Evolutionary conservation across 208 protist species (phyloP).

Genomic region (Wallacemonas sp.): DNA sequence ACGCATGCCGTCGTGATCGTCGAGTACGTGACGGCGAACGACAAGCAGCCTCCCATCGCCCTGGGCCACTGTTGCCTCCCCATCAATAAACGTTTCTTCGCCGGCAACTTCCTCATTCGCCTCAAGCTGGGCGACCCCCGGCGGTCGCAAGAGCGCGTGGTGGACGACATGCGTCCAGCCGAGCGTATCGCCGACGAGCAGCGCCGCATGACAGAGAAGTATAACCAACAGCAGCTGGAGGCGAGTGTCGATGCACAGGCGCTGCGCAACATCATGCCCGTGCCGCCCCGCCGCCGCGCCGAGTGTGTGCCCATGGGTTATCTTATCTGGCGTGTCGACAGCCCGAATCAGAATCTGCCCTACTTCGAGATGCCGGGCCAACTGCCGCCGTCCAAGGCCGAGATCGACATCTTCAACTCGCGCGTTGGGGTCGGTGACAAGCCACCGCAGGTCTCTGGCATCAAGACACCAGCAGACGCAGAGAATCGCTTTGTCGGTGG

Average conservation of each 20-base stretch:
- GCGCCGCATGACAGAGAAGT: constrained; percentile 29
- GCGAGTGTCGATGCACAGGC: constrained; percentile 55
- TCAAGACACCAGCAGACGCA: constrained; percentile 20
- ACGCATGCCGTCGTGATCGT: constrained; percentile 58
- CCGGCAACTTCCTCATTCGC: constrained; percentile 67
- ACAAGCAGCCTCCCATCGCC: constrained; percentile 20
- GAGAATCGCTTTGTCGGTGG: constrained; percentile 34
- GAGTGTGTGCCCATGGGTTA: constrained; percentile 52
- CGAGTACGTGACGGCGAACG: constrained; percentile 55
- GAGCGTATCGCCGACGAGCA: constrained; percentile 47
- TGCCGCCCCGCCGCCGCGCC: constrained; percentile 26
- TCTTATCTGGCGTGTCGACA: constrained; percentile 58
- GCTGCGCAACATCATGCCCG: constrained; percentile 42
- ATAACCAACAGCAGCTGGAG: constrained; percentile 49
- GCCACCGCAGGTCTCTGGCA: not conserved
- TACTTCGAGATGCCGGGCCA: constrained; percentile 58
- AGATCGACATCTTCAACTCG: constrained; percentile 32
- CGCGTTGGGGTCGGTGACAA: constrained; percentile 3
- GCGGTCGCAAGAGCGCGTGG: constrained; percentile 42
- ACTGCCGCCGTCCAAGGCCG: constrained; percentile 42
- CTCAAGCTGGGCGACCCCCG: constrained; percentile 70
- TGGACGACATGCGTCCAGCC: constrained; percentile 30
- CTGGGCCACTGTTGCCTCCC: constrained; percentile 66
- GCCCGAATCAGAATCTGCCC: constrained; percentile 12
- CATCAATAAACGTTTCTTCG: constrained; percentile 36